phyloP scores from a whole-genome alignment of 495 filamentous ascomycete species.

The Melanomma pulvis-pyrius region DNA sequence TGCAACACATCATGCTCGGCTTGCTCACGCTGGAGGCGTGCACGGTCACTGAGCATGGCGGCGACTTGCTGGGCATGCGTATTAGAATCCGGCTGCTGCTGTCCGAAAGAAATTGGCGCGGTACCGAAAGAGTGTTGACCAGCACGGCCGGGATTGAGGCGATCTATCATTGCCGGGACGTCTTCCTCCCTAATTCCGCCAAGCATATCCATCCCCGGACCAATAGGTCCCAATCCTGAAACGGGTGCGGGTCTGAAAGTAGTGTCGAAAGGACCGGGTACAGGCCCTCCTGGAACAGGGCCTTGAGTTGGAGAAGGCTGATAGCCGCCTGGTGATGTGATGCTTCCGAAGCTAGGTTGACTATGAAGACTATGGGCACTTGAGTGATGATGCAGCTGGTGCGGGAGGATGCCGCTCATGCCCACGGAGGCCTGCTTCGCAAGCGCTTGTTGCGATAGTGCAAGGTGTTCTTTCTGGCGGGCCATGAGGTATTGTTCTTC shows the following conservation, averaged over 20 bases:
- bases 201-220: slow-evolving; percentile 56
- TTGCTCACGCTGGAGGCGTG: slow-evolving; percentile 65
- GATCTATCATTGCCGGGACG: slow-evolving; percentile 61
- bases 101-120: slow-evolving; percentile 51
- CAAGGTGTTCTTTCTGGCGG: slow-evolving; percentile 88
- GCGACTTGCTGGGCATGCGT: slow-evolving; percentile 62
- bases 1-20: slow-evolving; percentile 59
- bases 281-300: slow-evolving; percentile 62
- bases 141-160: slow-evolving; percentile 58
- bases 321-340: slow-evolving; percentile 78
- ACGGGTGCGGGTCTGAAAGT: slow-evolving; percentile 52
- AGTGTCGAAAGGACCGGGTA: slow-evolving; percentile 75
- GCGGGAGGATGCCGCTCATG: slow-evolving; percentile 55
- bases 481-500: slow-evolving; percentile 97
- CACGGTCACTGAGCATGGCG: slow-evolving; percentile 62
- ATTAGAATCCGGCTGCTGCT: slow-evolving; percentile 56
- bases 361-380: slow-evolving; percentile 95
- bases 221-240: slow-evolving; percentile 55
- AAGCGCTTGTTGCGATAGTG: slow-evolving; percentile 73
- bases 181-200: slow-evolving; percentile 60
- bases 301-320: slow-evolving; percentile 74
- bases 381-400: slow-evolving; percentile 82
- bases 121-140: slow-evolving; percentile 58
- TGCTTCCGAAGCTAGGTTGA: slow-evolving; percentile 91
- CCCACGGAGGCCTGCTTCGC: slow-evolving; percentile 73